These are phyloP conservation scores for Penicillium sp. DNA, from an alignment of 2,329 filamentous ascomycete genomes.

Conservation along the genomic window DNA sequence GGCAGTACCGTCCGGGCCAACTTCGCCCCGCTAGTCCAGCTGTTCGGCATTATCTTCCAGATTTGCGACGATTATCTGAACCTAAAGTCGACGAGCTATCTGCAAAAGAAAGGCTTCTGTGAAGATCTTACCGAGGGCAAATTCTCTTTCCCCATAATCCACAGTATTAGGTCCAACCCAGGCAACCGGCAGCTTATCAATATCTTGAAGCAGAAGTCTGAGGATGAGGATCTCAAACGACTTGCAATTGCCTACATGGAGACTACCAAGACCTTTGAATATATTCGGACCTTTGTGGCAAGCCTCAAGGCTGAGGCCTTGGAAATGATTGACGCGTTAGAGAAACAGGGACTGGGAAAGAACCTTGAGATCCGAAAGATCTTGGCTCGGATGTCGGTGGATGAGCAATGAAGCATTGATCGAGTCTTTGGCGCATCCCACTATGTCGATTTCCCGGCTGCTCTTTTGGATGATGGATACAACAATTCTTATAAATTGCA, in stretches of 20 bases:
- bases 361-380: too few relatives aligned
- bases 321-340: too few relatives aligned
- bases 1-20: too few relatives aligned
- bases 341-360: too few relatives aligned
- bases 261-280: slow-evolving; percentile 80
- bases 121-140: slow-evolving; percentile 97
- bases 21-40: slow-evolving; percentile 76
- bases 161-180: slow-evolving; percentile 72
- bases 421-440: too few relatives aligned
- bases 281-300: too few relatives aligned
- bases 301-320: too few relatives aligned
- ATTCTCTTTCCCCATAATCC: slow-evolving; percentile 94
- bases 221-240: slow-evolving; percentile 80
- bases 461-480: too few relatives aligned
- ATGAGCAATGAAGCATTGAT: too few relatives aligned
- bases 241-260: slow-evolving; percentile 94
- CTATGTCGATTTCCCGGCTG: too few relatives aligned
- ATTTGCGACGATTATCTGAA: slow-evolving; percentile 79
- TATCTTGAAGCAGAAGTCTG: slow-evolving; percentile 86
- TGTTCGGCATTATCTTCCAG: slow-evolving; percentile 47
- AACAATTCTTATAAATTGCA: too few relatives aligned
- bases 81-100: slow-evolving; percentile 69
- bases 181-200: slow-evolving; percentile 71
- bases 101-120: slow-evolving; percentile 85
- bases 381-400: too few relatives aligned